Conservation (phyloP, 1,139 yeast genomes). For the Hyphopichia khmerensis region DNA sequence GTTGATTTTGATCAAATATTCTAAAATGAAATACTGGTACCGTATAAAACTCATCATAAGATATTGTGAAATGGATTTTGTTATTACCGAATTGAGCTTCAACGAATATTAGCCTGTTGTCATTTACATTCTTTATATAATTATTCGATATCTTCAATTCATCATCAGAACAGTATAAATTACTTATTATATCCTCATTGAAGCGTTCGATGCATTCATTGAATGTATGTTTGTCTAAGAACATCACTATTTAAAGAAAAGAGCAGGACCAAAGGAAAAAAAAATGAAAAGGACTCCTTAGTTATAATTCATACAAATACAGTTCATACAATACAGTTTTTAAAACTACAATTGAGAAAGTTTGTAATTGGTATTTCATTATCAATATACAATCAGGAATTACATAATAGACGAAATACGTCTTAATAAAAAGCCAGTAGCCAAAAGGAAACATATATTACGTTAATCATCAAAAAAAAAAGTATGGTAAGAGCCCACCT, state of each 20-base stretch:
- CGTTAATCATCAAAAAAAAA: neutral
- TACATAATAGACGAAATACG: no score
- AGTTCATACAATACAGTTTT: no score
- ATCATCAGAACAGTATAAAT: conserved; percentile 1
- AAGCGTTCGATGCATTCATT: conserved; percentile 13
- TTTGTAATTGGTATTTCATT: no score
- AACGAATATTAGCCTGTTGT: conserved; percentile 4
- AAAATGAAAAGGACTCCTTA: no score
- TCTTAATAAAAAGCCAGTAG: no score
- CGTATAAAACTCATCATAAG: conserved; percentile 28
- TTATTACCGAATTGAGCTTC: conserved; percentile 3
- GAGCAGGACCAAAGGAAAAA: no score
- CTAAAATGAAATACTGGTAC: conserved; percentile 35
- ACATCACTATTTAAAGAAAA: neutral
- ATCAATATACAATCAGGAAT: no score
- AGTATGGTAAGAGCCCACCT: no score
- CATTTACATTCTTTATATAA: conserved; percentile 8
- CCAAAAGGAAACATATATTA: neutral
- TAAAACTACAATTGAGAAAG: no score
- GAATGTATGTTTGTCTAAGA: conserved; percentile 8
- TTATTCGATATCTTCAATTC: conserved; percentile 7
- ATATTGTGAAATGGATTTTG: conserved; percentile 22
- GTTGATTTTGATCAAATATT: conserved; percentile 5
- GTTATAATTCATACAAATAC: neutral
- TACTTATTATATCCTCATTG: conserved; percentile 8